These are phyloP conservation scores for Penicillium nordicum DNA, from an alignment of 2,329 filamentous ascomycete genomes.

Conservation along the genomic window DNA sequence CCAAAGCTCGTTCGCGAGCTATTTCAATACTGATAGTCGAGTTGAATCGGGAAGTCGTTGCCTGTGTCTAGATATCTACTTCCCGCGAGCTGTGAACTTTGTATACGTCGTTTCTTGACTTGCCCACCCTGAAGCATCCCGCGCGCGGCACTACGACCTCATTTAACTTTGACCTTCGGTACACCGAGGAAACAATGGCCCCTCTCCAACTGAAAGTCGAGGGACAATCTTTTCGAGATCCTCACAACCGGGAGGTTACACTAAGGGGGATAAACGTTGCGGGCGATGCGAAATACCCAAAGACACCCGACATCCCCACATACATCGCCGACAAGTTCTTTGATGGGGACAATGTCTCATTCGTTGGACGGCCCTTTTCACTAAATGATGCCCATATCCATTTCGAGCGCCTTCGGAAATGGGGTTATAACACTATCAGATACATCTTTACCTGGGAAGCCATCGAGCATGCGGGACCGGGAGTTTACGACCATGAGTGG, in stretches of 20 bases:
- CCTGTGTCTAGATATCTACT: neutral
- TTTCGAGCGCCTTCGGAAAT: conserved; percentile 79
- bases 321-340: conserved; percentile 78
- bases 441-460: conserved; percentile 99
- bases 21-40: neutral
- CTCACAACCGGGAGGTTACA: conserved; percentile 76
- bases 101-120: neutral
- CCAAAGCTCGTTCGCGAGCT: neutral
- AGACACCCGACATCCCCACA: conserved; percentile 74
- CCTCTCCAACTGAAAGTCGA: conserved; percentile 77
- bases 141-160: neutral
- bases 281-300: conserved; percentile 85
- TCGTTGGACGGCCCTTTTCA: conserved; percentile 80
- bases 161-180: neutral
- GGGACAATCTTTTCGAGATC: conserved; percentile 78
- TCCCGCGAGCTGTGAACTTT: neutral
- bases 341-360: conserved; percentile 86
- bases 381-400: conserved; percentile 79
- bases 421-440: conserved; percentile 92
- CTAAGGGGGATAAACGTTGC: conserved; percentile 93
- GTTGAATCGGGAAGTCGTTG: neutral
- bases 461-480: conserved; percentile 88
- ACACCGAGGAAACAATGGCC: conserved; percentile 54
- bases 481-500: conserved; percentile 89
- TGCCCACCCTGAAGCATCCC: neutral